These are phyloP conservation scores for Diaporthe destruens DNA, from an alignment of 2,329 filamentous ascomycete genomes.

Conservation along the genomic window DNA sequence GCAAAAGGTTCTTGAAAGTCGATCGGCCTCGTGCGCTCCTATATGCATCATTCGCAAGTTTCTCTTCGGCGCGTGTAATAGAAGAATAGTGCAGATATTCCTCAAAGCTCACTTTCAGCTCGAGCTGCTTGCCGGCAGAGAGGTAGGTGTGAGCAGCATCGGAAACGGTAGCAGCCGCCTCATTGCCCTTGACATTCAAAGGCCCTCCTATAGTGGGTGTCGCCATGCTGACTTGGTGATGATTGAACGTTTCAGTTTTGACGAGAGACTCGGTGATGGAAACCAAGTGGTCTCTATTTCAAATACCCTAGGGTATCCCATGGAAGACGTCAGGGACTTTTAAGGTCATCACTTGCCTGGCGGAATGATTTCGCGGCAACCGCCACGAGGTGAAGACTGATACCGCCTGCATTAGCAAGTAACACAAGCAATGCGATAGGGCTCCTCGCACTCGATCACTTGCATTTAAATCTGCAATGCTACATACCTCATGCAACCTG, in stretches of 20 bases:
- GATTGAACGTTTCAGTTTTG: not conserved
- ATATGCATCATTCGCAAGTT: conserved; percentile 11
- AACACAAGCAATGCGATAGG: conserved; percentile 20
- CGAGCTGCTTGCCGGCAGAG: conserved; percentile 1
- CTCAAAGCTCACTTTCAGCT: conserved; percentile 10
- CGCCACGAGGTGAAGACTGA: not conserved
- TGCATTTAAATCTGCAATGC: not conserved
- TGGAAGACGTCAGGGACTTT: not conserved
- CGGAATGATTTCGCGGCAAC: not conserved
- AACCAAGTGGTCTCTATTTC: not conserved
- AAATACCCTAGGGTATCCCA: not conserved
- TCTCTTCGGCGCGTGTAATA: conserved; percentile 33
- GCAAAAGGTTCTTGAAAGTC: not conserved
- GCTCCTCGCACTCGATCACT: conserved; percentile 6
- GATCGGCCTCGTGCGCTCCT: not conserved
- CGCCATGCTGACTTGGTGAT: not conserved
- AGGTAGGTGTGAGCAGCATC: conserved; percentile 6
- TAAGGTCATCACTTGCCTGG: not conserved
- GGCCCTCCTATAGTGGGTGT: conserved; percentile 11
- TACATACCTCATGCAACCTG: not conserved
- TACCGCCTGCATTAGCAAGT: conserved; percentile 8
- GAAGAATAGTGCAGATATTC: conserved; percentile 28
- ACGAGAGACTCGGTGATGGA: not conserved
- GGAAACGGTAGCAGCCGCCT: not conserved
- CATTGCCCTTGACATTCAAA: conserved; percentile 6